Conservation (phyloP, 2,329 filamentous ascomycete genomes). For the Colletotrichum sp. region DNA sequence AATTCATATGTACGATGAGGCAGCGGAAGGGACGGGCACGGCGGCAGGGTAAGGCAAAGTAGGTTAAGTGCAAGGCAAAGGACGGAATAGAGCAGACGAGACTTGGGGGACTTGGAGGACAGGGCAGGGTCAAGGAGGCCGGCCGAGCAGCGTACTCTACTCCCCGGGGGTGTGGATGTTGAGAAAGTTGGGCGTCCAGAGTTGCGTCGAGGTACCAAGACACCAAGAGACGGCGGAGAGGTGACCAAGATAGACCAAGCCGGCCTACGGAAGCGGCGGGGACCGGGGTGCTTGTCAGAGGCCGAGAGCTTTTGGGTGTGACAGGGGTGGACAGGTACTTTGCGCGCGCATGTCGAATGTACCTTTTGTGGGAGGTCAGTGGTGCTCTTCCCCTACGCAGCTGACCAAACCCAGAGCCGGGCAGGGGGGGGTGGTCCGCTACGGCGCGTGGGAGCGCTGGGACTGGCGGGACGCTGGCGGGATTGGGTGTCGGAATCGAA, state of each 20-base stretch:
- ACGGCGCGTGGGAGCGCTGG: neutral
- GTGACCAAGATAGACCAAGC: slow-evolving; percentile 18
- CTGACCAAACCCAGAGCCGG: slow-evolving; percentile 10
- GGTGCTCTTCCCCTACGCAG: slow-evolving; percentile 4
- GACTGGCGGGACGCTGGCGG: neutral
- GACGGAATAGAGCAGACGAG: slow-evolving; percentile 1
- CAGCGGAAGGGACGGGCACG: neutral
- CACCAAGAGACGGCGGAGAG: neutral
- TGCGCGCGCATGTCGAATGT: neutral
- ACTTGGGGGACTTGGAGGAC: neutral
- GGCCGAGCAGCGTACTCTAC: neutral
- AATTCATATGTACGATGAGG: slow-evolving; percentile 20
- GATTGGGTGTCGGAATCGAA: neutral
- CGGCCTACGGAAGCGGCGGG: slow-evolving; percentile 21
- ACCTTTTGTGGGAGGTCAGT: neutral
- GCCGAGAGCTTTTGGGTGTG: slow-evolving; percentile 4
- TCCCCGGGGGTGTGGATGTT: neutral
- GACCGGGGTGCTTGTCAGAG: slow-evolving; percentile 22
- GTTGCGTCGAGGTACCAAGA: slow-evolving; percentile 3
- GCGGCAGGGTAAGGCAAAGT: slow-evolving; percentile 10
- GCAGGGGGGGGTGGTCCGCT: slow-evolving; percentile 3
- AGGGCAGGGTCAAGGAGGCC: slow-evolving; percentile 11
- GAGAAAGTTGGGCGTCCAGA: neutral
- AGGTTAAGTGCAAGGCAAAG: slow-evolving; percentile 20
- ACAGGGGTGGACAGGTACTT: neutral